phyloP scores from a whole-genome alignment of 148 eudicot genomes.

The Euryodendron excelsum region DNA sequence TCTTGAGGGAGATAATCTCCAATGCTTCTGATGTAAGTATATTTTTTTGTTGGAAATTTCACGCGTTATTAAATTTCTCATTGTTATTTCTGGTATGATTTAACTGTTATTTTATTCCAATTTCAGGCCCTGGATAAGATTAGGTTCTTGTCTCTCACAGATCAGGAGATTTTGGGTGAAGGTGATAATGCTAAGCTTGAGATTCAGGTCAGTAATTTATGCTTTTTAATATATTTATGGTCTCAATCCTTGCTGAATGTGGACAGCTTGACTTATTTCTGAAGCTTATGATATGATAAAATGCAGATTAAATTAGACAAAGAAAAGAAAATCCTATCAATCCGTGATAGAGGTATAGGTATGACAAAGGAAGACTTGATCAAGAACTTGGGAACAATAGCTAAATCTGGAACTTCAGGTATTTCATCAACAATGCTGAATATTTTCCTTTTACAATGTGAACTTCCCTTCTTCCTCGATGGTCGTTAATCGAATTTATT shows the following conservation, averaged over 20 bases:
- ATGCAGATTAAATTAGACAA: slow-evolving; percentile 90
- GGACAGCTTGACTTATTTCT: background rate
- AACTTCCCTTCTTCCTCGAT: background rate
- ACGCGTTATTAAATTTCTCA: background rate
- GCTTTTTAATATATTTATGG: background rate
- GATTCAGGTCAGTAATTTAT: slow-evolving; percentile 58
- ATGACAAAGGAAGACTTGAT: slow-evolving; percentile 98
- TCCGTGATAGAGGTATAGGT: slow-evolving; percentile 95
- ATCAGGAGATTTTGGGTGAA: slow-evolving; percentile 89
- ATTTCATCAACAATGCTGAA: background rate
- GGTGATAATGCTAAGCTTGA: slow-evolving; percentile 85
- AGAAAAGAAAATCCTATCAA: slow-evolving; percentile 82
- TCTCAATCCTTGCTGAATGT: background rate
- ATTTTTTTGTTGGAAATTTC: background rate
- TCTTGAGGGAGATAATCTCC: slow-evolving; percentile 94
- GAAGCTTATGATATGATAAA: slow-evolving; percentile 8
- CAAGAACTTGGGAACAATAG: slow-evolving; percentile 96
- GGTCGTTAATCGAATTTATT: background rate
- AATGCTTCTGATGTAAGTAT: slow-evolving; percentile 95
- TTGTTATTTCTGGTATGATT: background rate
- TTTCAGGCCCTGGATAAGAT: slow-evolving; percentile 96
- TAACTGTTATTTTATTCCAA: background rate
- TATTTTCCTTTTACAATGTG: background rate
- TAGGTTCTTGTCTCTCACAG: slow-evolving; percentile 88
- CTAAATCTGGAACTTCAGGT: slow-evolving; percentile 99